Evolutionary conservation across 2,329 filamentous ascomycete species (phyloP).

Genomic region (Xylariaceae sp.): DNA sequence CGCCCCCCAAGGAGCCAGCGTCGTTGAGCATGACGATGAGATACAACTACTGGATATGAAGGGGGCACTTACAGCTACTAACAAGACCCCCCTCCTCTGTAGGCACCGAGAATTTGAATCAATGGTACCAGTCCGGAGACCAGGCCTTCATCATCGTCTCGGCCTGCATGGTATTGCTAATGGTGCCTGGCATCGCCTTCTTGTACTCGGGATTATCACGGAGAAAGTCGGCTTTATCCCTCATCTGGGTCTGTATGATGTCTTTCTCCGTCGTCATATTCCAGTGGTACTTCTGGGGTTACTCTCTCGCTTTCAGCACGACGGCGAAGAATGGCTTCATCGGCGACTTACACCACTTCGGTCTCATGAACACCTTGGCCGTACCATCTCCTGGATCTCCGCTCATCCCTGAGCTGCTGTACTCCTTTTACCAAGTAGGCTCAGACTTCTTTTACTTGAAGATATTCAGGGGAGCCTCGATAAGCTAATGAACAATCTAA

Average conservation of each 20-base stretch:
- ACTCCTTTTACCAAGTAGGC: constrained; percentile 84
- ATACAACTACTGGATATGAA: background rate
- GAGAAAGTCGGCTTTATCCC: constrained; percentile 91
- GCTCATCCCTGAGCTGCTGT: constrained; percentile 82
- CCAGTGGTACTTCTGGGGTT: constrained; percentile 99
- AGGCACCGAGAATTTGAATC: constrained; percentile 86
- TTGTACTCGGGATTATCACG: constrained; percentile 97
- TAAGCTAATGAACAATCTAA: constrained; percentile 10
- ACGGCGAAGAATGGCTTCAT: constrained; percentile 84
- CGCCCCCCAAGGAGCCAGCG: background rate
- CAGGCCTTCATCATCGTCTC: constrained; percentile 88
- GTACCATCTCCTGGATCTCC: constrained; percentile 83
- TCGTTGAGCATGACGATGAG: background rate
- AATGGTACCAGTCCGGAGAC: constrained; percentile 90
- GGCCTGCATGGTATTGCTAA: constrained; percentile 89
- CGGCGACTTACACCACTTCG: constrained; percentile 84
- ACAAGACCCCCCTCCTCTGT: constrained; percentile 14
- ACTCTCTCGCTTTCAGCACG: constrained; percentile 85
- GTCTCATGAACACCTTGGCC: constrained; percentile 76
- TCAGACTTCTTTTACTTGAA: background rate
- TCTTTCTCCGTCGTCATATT: constrained; percentile 87
- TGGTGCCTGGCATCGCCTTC: constrained; percentile 95
- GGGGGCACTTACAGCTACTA: constrained; percentile 12
- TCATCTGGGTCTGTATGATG: constrained; percentile 97
- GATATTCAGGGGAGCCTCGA: background rate